Evolutionary conservation across 805 yeast genomes (phyloP).

Genomic region (Candida taoyuanica): DNA sequence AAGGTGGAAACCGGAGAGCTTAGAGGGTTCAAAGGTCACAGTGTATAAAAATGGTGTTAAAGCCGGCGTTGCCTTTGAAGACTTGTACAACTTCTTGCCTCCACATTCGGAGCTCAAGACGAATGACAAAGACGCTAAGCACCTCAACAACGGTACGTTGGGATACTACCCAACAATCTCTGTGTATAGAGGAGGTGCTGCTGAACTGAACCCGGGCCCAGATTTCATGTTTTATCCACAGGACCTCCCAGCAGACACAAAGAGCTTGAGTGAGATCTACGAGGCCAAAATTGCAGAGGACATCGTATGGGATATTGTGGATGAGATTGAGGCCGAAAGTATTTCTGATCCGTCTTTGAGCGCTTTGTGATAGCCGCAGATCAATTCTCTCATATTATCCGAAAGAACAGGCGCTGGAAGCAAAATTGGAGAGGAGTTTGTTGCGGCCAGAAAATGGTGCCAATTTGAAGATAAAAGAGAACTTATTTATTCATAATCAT

Average conservation of each 20-base stretch:
- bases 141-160: slow-evolving; percentile 72
- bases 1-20: slow-evolving; percentile 41
- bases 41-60: slow-evolving; percentile 75
- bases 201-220: slow-evolving; percentile 65
- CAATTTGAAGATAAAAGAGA: too few species aligned
- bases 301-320: slow-evolving; percentile 75
- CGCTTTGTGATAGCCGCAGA: too few species aligned
- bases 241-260: slow-evolving; percentile 32
- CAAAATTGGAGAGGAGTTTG: too few species aligned
- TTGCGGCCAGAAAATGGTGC: too few species aligned
- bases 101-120: slow-evolving; percentile 56
- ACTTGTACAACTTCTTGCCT: slow-evolving; percentile 72
- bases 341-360: slow-evolving; percentile 30
- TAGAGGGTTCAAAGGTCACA: slow-evolving; percentile 54
- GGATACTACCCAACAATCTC: slow-evolving; percentile 93
- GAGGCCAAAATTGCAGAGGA: slow-evolving; percentile 74
- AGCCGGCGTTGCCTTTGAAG: slow-evolving; percentile 61
- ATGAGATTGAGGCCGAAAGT: slow-evolving; percentile 68
- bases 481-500: too few species aligned
- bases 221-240: slow-evolving; percentile 46
- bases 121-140: slow-evolving; percentile 34
- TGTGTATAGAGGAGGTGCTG: slow-evolving; percentile 74
- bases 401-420: too few species aligned
- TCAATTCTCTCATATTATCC: too few species aligned
- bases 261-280: slow-evolving; percentile 56